These are phyloP conservation scores for Gynochthodes officinalis DNA, from an alignment of 257 asterid species.

Conservation along the genomic window DNA sequence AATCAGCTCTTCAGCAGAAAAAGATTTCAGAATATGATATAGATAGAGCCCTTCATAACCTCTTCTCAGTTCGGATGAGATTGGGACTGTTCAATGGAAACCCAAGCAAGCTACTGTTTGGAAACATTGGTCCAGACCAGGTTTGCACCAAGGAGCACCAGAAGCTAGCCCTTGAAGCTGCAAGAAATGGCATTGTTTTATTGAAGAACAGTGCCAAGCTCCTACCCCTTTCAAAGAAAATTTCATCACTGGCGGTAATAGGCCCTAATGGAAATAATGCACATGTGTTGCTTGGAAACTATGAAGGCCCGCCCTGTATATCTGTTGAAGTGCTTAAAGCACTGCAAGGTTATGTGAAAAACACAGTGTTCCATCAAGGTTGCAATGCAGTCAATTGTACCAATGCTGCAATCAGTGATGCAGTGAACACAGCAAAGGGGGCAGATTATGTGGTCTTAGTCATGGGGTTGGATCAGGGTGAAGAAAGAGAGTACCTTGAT, in stretches of 20 bases:
- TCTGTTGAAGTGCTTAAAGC: slow-evolving; percentile 45
- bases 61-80: slow-evolving; percentile 72
- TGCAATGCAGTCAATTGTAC: slow-evolving; percentile 54
- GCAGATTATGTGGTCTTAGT: slow-evolving; percentile 69
- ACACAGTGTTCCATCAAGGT: slow-evolving; percentile 36
- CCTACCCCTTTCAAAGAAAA: slow-evolving; percentile 58
- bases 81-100: slow-evolving; percentile 72
- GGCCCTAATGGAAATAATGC: slow-evolving; percentile 70
- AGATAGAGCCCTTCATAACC: slow-evolving; percentile 82
- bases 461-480: slow-evolving; percentile 72
- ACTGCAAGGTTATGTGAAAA: slow-evolving; percentile 36
- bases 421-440: slow-evolving; percentile 38
- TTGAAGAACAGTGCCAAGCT: slow-evolving; percentile 63
- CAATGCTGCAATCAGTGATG: slow-evolving; percentile 35
- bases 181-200: slow-evolving; percentile 76
- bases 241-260: slow-evolving; percentile 56
- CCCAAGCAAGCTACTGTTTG: slow-evolving; percentile 43
- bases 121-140: slow-evolving; percentile 48
- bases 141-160: slow-evolving; percentile 68
- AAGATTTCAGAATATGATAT: slow-evolving; percentile 39
- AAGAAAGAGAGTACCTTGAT: slow-evolving; percentile 60
- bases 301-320: slow-evolving; percentile 75
- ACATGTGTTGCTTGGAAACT: slow-evolving; percentile 54
- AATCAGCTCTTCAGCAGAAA: slow-evolving; percentile 62
- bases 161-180: slow-evolving; percentile 68